Evolutionary conservation across 2,329 filamentous ascomycete genomes (phyloP).

Genomic region (Coleophoma crateriformis): DNA sequence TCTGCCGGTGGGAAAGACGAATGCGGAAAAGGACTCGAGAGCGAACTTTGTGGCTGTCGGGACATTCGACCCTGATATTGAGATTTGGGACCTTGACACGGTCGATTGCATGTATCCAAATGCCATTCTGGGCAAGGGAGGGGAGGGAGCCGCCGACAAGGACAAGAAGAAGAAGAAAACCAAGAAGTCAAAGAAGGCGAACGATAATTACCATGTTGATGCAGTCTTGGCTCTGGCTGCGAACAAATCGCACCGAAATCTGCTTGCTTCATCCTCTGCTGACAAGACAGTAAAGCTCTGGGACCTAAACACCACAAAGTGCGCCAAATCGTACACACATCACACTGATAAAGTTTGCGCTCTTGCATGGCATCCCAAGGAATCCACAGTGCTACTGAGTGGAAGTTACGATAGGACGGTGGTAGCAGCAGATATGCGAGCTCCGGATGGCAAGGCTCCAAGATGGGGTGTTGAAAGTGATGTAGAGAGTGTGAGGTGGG

Average conservation of each 20-base stretch:
- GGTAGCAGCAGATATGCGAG: constrained; percentile 93
- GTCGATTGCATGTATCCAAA: constrained; percentile 98
- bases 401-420: constrained; percentile 94
- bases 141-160: constrained; percentile 40
- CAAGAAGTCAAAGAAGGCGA: constrained; percentile 83
- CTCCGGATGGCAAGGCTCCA: constrained; percentile 74
- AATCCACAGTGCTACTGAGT: constrained; percentile 83
- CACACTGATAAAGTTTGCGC: constrained; percentile 98
- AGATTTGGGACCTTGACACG: constrained; percentile 95
- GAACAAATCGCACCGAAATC: constrained; percentile 88
- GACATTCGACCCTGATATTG: constrained; percentile 97
- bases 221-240: constrained; percentile 86
- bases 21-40: constrained; percentile 54
- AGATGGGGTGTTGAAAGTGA: constrained; percentile 95
- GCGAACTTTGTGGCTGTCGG: constrained; percentile 94
- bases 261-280: constrained; percentile 90
- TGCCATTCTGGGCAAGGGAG: constrained; percentile 80
- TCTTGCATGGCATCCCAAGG: constrained; percentile 83
- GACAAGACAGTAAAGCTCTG: constrained; percentile 98
- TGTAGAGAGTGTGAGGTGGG: constrained; percentile 88
- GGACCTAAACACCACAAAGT: constrained; percentile 88
- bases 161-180: constrained; percentile 80
- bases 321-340: constrained; percentile 91
- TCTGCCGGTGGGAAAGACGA: constrained; percentile 73
- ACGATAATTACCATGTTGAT: constrained; percentile 90